These are phyloP conservation scores for Ceratocystis papillata DNA, from an alignment of 2,329 filamentous ascomycete species.

Conservation along the genomic window DNA sequence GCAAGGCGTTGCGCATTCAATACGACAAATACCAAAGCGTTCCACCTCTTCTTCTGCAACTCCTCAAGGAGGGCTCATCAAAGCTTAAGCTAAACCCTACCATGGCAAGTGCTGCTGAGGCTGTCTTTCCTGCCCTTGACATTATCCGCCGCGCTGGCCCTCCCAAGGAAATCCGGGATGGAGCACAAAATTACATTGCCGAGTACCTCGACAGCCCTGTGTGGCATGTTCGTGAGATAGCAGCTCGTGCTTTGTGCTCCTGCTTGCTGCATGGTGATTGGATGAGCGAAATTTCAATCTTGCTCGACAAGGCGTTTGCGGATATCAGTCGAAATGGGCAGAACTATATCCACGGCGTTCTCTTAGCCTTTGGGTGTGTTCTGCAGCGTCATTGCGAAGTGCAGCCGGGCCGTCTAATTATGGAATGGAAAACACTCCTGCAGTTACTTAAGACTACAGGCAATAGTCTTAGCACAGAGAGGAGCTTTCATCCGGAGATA, in stretches of 20 bases:
- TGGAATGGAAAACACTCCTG: conserved; percentile 19
- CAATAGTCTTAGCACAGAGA: conserved; percentile 9
- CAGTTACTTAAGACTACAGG: conserved; percentile 16
- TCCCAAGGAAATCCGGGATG: conserved; percentile 44
- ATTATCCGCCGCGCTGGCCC: conserved; percentile 63
- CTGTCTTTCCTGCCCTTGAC: conserved; percentile 73
- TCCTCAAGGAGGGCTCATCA: conserved; percentile 46
- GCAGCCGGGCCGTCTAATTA: conserved; percentile 33
- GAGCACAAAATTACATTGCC: conserved; percentile 48
- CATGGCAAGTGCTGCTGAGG: conserved; percentile 45
- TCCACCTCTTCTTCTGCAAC: conserved; percentile 49
- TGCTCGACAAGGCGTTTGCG: conserved; percentile 31
- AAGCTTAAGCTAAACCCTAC: conserved; percentile 34
- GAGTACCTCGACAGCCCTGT: conserved; percentile 56
- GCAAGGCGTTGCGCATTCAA: conserved; percentile 52
- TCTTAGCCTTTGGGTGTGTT: conserved; percentile 47
- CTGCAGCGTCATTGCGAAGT: conserved; percentile 44
- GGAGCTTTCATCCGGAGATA: conserved; percentile 30
- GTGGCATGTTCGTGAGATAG: conserved; percentile 75
- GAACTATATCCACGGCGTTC: conserved; percentile 49
- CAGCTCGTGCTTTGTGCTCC: conserved; percentile 59
- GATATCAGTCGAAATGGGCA: conserved; percentile 30
- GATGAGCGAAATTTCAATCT: conserved; percentile 30
- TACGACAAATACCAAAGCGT: conserved; percentile 59
- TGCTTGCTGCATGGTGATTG: conserved; percentile 46